Evolutionary conservation across 192 early-diverging fungal species (phyloP), one percentile per base, ranked within the genome.

Genomic region (Paraglomus brasilianum): DNA sequence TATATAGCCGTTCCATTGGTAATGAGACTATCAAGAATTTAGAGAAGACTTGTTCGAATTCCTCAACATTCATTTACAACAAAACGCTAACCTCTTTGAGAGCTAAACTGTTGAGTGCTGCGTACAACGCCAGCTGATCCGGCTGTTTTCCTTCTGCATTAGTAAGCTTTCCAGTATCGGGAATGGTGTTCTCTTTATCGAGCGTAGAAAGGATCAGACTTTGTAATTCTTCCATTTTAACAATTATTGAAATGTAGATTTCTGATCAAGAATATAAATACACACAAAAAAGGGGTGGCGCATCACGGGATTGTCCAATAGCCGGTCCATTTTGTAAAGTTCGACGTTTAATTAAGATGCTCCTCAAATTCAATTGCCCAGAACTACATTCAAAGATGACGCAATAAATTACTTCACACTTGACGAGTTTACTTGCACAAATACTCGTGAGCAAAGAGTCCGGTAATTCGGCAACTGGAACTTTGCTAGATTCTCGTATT

Each of bases 31-130:
- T 39, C 10, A 67, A 44, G 17, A 66, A 45, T 17, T 38, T 8
- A 1, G 41, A 0, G 19, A 9, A 22, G 13, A 41, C 39, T 30
- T 50, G 15, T 21, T 22, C 1, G 5, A 14, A 17, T 22, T 69
- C 11, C 40, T 6, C 9, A 5, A 55, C 7, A 46, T 69, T 64
- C 41, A 22, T 40, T n/a, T 51, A 15, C 10, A 17, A 44, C 24
- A 47, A 19, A 43, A 44, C 4, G 42, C 71, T 55, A 87, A 97
- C 92, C 79, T 96, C 93, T 75, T 93, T 88, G 76, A 84, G 87
- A 71, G 85, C 84, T 46, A 98, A 84, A 53, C 82, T 86, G 78
- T 95, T 96, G 53, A 98, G 82, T 10, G 91, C 91, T 63, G 92
- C 94, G 40, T 94, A 81, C 41, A 95, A 69, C 17, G 79, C 75